These are phyloP conservation scores for Linum tenue DNA, from an alignment of 345 rosid genomes.

Conservation along the genomic window DNA sequence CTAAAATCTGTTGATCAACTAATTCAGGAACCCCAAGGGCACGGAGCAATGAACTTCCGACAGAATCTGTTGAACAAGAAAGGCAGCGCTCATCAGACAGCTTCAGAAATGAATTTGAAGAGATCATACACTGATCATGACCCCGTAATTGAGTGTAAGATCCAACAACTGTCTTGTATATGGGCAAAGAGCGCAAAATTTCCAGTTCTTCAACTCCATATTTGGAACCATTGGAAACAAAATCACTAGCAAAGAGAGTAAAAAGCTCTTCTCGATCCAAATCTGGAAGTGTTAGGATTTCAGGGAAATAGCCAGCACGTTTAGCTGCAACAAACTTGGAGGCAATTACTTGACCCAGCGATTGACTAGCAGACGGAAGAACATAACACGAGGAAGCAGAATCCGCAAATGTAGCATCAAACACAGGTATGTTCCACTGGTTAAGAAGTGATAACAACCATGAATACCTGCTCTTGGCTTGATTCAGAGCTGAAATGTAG, in stretches of 20 bases:
- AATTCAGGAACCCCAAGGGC: slow-evolving; percentile 81
- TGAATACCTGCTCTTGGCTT: slow-evolving; percentile 42
- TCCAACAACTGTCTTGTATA: slow-evolving; percentile 65
- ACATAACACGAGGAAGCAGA: slow-evolving; percentile 63
- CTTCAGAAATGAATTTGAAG: slow-evolving; percentile 74
- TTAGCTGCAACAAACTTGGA: slow-evolving; percentile 78
- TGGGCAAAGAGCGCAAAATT: slow-evolving; percentile 66
- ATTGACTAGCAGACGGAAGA: slow-evolving; percentile 53
- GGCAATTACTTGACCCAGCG: slow-evolving; percentile 76
- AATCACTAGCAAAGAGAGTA: slow-evolving; percentile 69
- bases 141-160: slow-evolving; percentile 45
- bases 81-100: slow-evolving; percentile 67
- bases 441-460: slow-evolving; percentile 74
- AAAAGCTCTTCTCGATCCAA: slow-evolving; percentile 64
- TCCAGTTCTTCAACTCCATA: slow-evolving; percentile 65
- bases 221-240: slow-evolving; percentile 41
- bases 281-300: slow-evolving; percentile 46
- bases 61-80: slow-evolving; percentile 49
- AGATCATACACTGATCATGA: slow-evolving; percentile 61
- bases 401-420: slow-evolving; percentile 57
- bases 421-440: slow-evolving; percentile 78
- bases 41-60: slow-evolving; percentile 48
- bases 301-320: slow-evolving; percentile 61
- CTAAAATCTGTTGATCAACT: slow-evolving; percentile 71
- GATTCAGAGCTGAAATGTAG: slow-evolving; percentile 50